phyloP scores from a whole-genome alignment of 805 yeast genomes.

The Pichia insulana region DNA sequence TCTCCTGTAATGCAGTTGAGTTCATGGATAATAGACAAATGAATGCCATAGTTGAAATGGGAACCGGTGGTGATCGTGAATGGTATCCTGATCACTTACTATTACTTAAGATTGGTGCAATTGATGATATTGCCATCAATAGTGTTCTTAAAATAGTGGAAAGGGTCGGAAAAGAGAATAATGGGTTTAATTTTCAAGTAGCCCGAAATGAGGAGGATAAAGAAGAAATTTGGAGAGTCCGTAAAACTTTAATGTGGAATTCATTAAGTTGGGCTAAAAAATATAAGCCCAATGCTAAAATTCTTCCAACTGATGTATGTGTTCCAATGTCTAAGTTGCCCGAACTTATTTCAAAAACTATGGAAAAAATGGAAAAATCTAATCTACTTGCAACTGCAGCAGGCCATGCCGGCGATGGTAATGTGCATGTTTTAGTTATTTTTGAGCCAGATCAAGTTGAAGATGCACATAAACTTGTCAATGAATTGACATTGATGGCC shows the following conservation, averaged over 20 bases:
- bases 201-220: conserved; percentile 58
- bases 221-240: conserved; percentile 63
- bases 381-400: conserved; percentile 51
- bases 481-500: conserved; percentile 58
- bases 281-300: conserved; percentile 33
- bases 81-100: conserved; percentile 31
- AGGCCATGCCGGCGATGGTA: conserved; percentile 84
- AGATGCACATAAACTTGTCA: conserved; percentile 41
- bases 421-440: conserved; percentile 61
- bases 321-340: conserved; percentile 69
- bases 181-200: conserved; percentile 48
- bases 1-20: conserved; percentile 67
- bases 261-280: conserved; percentile 56
- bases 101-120: conserved; percentile 56
- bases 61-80: conserved; percentile 26
- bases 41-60: conserved; percentile 50
- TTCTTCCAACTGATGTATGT: conserved; percentile 77
- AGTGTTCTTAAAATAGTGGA: conserved; percentile 40
- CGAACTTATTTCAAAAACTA: conserved; percentile 51
- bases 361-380: conserved; percentile 45
- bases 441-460: conserved; percentile 44
- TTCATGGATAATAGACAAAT: conserved; percentile 65
- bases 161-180: conserved; percentile 42
- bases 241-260: conserved; percentile 63
- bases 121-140: conserved; percentile 27